A percentile compares a stretch with the other conserved stretches of the same genome.
Conservation (phyloP, 805 yeast species). For the Lachancea cidri region DNA sequence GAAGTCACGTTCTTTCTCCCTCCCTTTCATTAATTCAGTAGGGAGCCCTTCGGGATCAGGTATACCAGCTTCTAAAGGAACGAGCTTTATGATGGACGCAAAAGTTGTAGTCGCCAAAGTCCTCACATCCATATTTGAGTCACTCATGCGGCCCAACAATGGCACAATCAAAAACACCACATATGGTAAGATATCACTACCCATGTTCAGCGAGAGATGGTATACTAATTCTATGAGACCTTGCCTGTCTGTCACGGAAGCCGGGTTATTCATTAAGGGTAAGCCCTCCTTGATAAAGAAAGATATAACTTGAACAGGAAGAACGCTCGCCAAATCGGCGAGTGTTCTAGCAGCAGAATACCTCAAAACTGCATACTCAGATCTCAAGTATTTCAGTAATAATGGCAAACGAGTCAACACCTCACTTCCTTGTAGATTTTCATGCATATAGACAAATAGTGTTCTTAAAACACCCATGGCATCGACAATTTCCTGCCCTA, state of each 20-base stretch:
- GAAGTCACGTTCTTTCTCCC: constrained; percentile 91
- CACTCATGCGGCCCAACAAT: constrained; percentile 96
- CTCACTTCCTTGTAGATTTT: constrained; percentile 40
- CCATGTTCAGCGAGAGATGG: constrained; percentile 82
- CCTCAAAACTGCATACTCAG: constrained; percentile 75
- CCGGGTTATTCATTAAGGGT: constrained; percentile 76
- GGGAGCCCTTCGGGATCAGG: constrained; percentile 95
- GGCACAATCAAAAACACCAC: constrained; percentile 95
- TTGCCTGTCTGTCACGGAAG: constrained; percentile 67
- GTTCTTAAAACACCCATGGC: constrained; percentile 78
- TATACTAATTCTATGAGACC: constrained; percentile 92
- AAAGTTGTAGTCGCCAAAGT: constrained; percentile 90
- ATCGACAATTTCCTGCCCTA: constrained; percentile 81
- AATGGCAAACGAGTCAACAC: constrained; percentile 51
- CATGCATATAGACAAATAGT: constrained; percentile 56
- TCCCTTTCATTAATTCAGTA: constrained; percentile 70
- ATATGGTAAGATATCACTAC: constrained; percentile 83
- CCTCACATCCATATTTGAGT: constrained; percentile 82
- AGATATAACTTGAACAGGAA: constrained; percentile 70
- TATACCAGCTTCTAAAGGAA: constrained; percentile 95
- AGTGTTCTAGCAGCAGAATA: constrained; percentile 88
- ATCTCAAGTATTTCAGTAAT: constrained; percentile 50
- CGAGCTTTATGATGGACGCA: constrained; percentile 91
- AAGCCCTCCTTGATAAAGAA: constrained; percentile 70
- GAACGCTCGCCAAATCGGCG: constrained; percentile 66